phyloP scores from a whole-genome alignment of 306 rosid genomes.

The Dalbergia oliveri region DNA sequence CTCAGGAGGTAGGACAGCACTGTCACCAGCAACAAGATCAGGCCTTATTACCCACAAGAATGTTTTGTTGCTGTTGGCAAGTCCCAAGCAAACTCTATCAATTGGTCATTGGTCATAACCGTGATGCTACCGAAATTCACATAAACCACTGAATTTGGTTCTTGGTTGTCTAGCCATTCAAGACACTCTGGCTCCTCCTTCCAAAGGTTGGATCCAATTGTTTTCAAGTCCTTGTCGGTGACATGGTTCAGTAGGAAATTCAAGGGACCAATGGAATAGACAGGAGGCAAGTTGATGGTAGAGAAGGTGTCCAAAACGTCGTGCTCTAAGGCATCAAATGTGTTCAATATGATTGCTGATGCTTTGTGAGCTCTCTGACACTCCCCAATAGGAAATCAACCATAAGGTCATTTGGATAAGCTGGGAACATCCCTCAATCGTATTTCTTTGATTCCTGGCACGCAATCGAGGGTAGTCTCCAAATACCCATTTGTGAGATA shows the following conservation, averaged over 20 bases:
- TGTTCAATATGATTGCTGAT: conserved; percentile 68
- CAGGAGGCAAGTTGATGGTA: conserved; percentile 49
- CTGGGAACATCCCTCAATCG: conserved; percentile 62
- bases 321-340: conserved; percentile 63
- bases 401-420: conserved; percentile 63
- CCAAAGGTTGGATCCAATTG: conserved; percentile 73
- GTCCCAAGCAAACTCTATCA: conserved; percentile 79
- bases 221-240: background rate
- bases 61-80: conserved; percentile 56
- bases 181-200: conserved; percentile 66
- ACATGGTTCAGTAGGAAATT: conserved; percentile 47
- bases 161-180: conserved; percentile 64
- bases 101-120: conserved; percentile 61
- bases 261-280: conserved; percentile 74
- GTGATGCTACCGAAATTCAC: conserved; percentile 81
- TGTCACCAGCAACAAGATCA: conserved; percentile 57
- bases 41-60: conserved; percentile 76
- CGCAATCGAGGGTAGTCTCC: conserved; percentile 65
- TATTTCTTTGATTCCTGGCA: conserved; percentile 65
- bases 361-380: conserved; percentile 52
- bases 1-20: conserved; percentile 48
- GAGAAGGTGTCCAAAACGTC: conserved; percentile 53
- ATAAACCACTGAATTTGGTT: conserved; percentile 60
- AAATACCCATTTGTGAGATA: conserved; percentile 62
- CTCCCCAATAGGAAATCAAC: background rate